Percentiles rank a stretch among this genome's conserved stretches.
Conservation (phyloP, 768 basidiomycete species). For the Cubamyces sp. region DNA sequence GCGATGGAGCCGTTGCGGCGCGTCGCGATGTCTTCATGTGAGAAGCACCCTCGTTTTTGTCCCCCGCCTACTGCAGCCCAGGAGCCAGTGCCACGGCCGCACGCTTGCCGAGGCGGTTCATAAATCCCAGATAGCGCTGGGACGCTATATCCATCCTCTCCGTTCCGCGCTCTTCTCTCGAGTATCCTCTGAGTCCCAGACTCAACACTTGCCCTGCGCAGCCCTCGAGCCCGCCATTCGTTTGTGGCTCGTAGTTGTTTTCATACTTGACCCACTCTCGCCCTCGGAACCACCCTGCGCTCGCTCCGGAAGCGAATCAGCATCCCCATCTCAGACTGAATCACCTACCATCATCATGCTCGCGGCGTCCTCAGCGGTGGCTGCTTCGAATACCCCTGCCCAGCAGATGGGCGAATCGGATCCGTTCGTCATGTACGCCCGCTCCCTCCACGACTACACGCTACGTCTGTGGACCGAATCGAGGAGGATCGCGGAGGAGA, state of each 20-base stretch:
- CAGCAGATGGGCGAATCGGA: constrained; percentile 24
- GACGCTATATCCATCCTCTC: constrained; percentile 10
- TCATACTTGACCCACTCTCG: neutral
- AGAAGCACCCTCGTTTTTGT: constrained; percentile 27
- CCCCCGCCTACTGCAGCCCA: constrained; percentile 18
- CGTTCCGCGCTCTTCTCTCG: constrained; percentile 7
- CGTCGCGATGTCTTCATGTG: constrained; percentile 24
- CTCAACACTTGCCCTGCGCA: neutral
- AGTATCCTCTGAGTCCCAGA: neutral
- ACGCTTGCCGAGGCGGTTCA: constrained; percentile 13
- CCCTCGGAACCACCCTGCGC: neutral
- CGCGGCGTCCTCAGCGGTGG: constrained; percentile 9
- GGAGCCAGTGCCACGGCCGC: constrained; percentile 17
- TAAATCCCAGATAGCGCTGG: constrained; percentile 17
- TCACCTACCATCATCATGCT: constrained; percentile 18
- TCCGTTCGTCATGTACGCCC: constrained; percentile 57
- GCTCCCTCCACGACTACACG: constrained; percentile 69
- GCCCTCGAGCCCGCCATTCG: constrained; percentile 2
- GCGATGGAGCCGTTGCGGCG: constrained; percentile 24
- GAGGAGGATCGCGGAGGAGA: constrained; percentile 58
- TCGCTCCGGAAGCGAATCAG: neutral
- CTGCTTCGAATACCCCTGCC: neutral
- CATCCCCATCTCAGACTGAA: neutral
- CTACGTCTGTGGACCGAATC: constrained; percentile 70
- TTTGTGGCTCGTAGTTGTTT: neutral